Base-by-base conservation (phyloP, 192 early-diverging fungal genomes). In the Rhizophagus prolifer region DNA sequence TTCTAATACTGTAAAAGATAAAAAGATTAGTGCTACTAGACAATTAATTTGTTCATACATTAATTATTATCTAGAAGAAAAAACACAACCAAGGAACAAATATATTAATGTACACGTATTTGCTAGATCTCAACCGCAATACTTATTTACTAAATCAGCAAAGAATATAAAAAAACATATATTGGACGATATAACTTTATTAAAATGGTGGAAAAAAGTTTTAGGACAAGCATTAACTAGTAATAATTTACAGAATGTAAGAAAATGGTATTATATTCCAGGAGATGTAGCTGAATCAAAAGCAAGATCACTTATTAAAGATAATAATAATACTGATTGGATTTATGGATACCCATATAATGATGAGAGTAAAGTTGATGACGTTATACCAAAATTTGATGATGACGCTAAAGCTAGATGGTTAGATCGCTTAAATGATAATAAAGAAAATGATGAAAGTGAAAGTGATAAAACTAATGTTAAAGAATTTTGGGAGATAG, bases 71-170 rank as follows among this genome's bases (percentile, higher is more conserved):
- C 10, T 46, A 64, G 46, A 54, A 72, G 30, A 58, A 9, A 16
- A 6, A 14, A 58, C 28, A 5, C 47, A 30, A 25, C 41, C 34
- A 25, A 61, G 41, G 44, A 16, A 44, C 26, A 65, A 46, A 54
- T 31, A 2, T 3, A 23, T 76, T 23, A 67, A 65, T 58, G 21
- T 92, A 9, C 82, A 91, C 75, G 70, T 94, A 31, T 96, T 95
- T 86, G 95, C 94, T 9, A 88, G 95, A 5, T 83, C 94, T 8
- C 95, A 96, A 80, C 94, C 94, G 16, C 90, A 92, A 73, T 96
- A 96, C 69, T 81, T 96, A 12, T 96, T 96, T 88, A 85, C 88
- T 34, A 76, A 86, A 31, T 95, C 94, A 12, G 81, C 84, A 54
- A 70, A 88, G 44, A 95, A 94, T 77, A 58, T 80, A 12, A 66